phyloP scores from a whole-genome alignment of 129 eudicot genomes.

The Flaveria trinervia region DNA sequence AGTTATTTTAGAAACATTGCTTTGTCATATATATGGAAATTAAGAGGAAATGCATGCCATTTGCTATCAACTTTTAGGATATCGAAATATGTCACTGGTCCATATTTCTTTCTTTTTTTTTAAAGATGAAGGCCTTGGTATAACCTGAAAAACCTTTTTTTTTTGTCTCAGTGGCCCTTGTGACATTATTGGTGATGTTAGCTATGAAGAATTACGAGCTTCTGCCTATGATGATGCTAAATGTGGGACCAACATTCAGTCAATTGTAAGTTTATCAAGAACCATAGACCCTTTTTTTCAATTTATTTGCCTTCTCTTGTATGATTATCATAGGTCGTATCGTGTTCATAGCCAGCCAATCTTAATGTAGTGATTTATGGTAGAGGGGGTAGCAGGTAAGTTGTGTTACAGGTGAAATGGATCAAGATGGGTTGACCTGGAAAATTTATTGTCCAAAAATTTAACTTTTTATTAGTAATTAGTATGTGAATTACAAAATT shows the following conservation, averaged over 20 bases:
- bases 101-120: not conserved
- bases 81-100: not conserved
- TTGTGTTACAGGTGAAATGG: not conserved
- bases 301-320: not conserved
- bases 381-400: not conserved
- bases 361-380: not conserved
- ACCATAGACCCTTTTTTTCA: not conserved
- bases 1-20: not conserved
- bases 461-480: not conserved
- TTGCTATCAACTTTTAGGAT: constrained; percentile 9
- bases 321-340: not conserved
- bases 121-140: constrained; percentile 10
- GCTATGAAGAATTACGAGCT: constrained; percentile 91
- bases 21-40: not conserved
- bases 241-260: constrained; percentile 66
- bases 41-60: constrained; percentile 2
- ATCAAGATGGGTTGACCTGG: not conserved
- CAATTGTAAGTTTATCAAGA: constrained; percentile 65
- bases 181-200: constrained; percentile 87
- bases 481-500: not conserved
- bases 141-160: constrained; percentile 10
- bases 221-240: constrained; percentile 84
- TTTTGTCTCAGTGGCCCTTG: constrained; percentile 68
- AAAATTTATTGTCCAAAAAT: not conserved
- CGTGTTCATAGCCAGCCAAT: not conserved